Conservation (phyloP, 306 rosid species). For the Quercus bicolor region DNA sequence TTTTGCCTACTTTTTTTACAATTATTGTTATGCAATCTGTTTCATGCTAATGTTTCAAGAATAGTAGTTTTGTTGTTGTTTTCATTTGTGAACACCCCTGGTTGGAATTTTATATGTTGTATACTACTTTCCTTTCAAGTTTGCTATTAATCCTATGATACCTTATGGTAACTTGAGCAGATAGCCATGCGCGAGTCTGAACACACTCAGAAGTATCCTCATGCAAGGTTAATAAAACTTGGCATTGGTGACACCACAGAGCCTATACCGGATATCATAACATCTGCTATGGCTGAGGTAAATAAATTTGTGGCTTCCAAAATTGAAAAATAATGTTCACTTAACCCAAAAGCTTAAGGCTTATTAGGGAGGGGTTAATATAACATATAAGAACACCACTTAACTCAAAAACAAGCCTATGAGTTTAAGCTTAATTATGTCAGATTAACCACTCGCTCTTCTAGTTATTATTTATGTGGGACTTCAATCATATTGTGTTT, state of each 20-base stretch:
- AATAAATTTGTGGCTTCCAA: neutral
- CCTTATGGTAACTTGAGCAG: slow-evolving; percentile 16
- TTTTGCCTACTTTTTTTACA: neutral
- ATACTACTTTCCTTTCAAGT: neutral
- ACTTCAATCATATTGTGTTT: too few relatives aligned
- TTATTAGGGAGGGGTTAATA: too few relatives aligned
- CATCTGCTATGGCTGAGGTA: slow-evolving; percentile 71
- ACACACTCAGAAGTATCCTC: slow-evolving; percentile 38
- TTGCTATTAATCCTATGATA: neutral
- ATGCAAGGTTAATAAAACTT: slow-evolving; percentile 47
- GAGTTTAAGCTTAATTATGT: too few relatives aligned
- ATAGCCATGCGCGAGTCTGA: slow-evolving; percentile 39
- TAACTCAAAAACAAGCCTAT: too few relatives aligned
- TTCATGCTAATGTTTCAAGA: neutral
- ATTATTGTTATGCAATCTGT: neutral
- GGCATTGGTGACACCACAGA: slow-evolving; percentile 70
- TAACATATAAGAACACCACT: too few relatives aligned
- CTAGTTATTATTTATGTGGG: too few relatives aligned
- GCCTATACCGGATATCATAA: slow-evolving; percentile 55
- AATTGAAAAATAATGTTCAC: too few relatives aligned
- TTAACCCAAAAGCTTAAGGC: too few relatives aligned
- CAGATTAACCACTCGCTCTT: too few relatives aligned
- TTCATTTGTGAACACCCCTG: neutral
- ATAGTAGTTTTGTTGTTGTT: neutral
- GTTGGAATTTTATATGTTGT: neutral